phyloP scores from a whole-genome alignment of 441 rosid species.

The Populus hybrid region DNA sequence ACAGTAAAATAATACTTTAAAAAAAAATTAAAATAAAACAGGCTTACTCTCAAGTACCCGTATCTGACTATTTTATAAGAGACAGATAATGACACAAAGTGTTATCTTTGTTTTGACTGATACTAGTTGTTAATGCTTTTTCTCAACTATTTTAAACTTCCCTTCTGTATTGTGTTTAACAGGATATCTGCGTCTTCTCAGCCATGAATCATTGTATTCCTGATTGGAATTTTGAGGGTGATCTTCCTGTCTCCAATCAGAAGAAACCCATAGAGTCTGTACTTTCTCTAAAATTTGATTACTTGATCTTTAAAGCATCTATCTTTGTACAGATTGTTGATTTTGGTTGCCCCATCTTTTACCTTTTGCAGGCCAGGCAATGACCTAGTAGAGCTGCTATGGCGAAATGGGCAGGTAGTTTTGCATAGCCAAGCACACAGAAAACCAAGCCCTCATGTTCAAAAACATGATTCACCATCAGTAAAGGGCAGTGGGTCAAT shows the following conservation, averaged over 20 bases:
- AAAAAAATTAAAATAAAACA: too few species aligned
- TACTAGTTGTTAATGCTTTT: neutral
- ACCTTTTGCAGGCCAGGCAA: conserved; percentile 37
- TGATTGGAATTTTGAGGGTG: conserved; percentile 57
- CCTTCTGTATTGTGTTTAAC: conserved; percentile 13
- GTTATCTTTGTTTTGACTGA: neutral
- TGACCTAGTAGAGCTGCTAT: conserved; percentile 62
- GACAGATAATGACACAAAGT: conserved; percentile 3
- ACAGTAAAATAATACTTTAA: too few species aligned
- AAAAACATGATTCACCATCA: conserved; percentile 26
- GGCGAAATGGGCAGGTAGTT: conserved; percentile 72
- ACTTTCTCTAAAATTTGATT: conserved; percentile 2
- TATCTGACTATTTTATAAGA: neutral
- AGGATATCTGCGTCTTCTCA: conserved; percentile 24
- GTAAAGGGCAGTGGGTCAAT: conserved; percentile 22
- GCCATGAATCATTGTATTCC: conserved; percentile 56
- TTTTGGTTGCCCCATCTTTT: conserved; percentile 11
- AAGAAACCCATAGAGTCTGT: conserved; percentile 41
- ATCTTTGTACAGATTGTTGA: conserved; percentile 1
- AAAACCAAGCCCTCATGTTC: conserved; percentile 28
- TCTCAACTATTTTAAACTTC: neutral
- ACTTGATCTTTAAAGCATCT: neutral
- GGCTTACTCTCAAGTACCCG: neutral
- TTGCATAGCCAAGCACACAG: conserved; percentile 53
- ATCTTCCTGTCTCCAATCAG: conserved; percentile 33